phyloP scores from a whole-genome alignment of 31 red algal genomes.

The Asparagopsis taxiformis region DNA sequence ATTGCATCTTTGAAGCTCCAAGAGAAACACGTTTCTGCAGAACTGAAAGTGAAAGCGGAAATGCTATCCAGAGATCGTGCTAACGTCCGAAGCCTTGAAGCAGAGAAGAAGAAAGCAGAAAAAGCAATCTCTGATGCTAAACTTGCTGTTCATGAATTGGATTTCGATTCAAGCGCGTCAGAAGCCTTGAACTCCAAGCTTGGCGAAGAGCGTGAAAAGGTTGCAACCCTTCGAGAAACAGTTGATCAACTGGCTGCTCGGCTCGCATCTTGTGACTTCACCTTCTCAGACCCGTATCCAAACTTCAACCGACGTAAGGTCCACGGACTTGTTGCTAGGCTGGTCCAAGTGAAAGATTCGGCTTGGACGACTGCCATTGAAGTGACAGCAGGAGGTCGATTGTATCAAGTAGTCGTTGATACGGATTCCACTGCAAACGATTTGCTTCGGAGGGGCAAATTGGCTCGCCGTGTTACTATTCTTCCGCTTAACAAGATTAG shows the following conservation, averaged over 20 bases:
- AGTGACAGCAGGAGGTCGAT: conserved; percentile 77
- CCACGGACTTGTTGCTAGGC: conserved; percentile 81
- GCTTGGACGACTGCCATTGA: conserved; percentile 83
- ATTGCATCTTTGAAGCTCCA: conserved; percentile 63
- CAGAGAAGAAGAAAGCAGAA: conserved; percentile 68
- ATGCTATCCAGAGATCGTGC: conserved; percentile 54
- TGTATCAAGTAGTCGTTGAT: conserved; percentile 98
- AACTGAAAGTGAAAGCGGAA: conserved; percentile 54
- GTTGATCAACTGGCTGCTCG: conserved; percentile 76
- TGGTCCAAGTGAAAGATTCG: conserved; percentile 77
- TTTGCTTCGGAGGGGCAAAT: conserved; percentile 67
- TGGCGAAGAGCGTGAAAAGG: conserved; percentile 38
- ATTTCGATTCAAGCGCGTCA: conserved; percentile 75
- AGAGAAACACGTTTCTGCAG: conserved; percentile 33
- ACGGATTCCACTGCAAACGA: conserved; percentile 89
- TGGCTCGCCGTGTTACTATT: conserved; percentile 87
- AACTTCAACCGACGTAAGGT: conserved; percentile 83
- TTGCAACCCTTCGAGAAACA: conserved; percentile 50
- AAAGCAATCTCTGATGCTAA: conserved; percentile 76
- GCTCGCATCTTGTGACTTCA: conserved; percentile 75
- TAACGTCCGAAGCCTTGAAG: conserved; percentile 53
- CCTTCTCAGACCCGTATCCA: conserved; percentile 75
- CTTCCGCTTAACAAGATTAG: conserved; percentile 97
- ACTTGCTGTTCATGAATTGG: conserved; percentile 91
- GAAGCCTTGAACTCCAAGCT: conserved; percentile 42